Evolutionary conservation across 768 basidiomycete genomes (phyloP), one percentile per base, ranked within the genome.

Genomic region (Agaricus bisporus): DNA sequence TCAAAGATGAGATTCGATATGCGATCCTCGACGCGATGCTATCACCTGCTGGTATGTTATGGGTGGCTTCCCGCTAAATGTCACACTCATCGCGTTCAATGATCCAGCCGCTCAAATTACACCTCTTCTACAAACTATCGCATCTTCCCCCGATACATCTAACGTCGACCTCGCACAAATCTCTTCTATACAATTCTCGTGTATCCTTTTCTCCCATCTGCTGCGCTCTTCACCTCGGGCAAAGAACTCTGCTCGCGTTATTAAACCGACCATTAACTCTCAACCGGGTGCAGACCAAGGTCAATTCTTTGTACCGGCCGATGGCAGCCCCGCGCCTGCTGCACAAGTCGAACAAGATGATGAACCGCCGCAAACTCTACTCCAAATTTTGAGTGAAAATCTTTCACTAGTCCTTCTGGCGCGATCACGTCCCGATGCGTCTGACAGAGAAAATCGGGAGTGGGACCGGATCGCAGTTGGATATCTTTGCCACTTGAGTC

Each of bases 401-500:
- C 72, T 98, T 20, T 91, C 94, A 38, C 75, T 98, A 51, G 83
- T 91, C 2, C 79, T 94, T 59, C 69, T 98, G 43, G 88, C 86
- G 25, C 82, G 87, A 20, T 81, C 81, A 6, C 76, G 90, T 32
- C 72, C 82, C 10, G 75, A 86, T 59, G 75, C 81, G 20, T 83
- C 85, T 5, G 82, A 82, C 37, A 75, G 76, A 42, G 91, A 95
- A 60, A 77, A 81, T 12, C 74, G 87, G 46, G 95, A 97, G 61
- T 98, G 94, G 92, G 92, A 93, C 57, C 77, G 92, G 55, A 73
- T 95, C 44, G 85, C 94, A 62, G 83, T 91, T 7, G 88, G 85
- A 0, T 95, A 98, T 63, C 73, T 98, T 35, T 81, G 82, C 45
- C 67, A 97, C 50, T 75, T 99, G 29, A 77, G 82, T 4, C 91